Percentiles rank a stretch among this genome's conserved stretches.
Conservation (phyloP, 176 grass and related monocot species). For the Rhynchospora breviuscula region DNA sequence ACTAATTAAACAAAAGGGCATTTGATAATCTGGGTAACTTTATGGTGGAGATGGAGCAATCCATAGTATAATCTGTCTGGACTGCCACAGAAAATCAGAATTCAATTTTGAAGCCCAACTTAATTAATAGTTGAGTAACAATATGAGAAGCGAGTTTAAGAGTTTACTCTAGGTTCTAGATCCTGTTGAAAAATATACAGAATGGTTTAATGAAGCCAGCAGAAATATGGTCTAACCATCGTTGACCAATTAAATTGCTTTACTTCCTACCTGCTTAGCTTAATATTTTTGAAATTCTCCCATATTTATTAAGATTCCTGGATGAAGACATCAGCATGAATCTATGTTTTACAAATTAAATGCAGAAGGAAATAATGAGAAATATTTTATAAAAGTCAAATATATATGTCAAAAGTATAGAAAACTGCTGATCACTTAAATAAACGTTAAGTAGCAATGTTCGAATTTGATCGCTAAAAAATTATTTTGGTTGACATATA, state of each 20-base stretch:
- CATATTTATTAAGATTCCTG: no score
- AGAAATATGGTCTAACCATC: not conserved
- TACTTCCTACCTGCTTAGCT: not conserved
- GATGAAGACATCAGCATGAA: no score
- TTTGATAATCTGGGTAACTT: not conserved
- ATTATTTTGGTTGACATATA: no score
- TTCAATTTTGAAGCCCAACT: not conserved
- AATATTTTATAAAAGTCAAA: no score
- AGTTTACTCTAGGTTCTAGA: not conserved
- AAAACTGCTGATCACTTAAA: no score
- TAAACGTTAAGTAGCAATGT: no score
- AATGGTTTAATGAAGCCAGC: not conserved
- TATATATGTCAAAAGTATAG: no score
- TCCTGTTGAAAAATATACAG: not conserved
- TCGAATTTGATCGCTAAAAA: no score
- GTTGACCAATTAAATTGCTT: not conserved
- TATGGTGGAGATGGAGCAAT: not conserved
- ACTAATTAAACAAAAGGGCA: not conserved
- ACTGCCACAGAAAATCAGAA: not conserved
- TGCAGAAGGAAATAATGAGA: no score
- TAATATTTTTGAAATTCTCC: no score
- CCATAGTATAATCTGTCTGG: not conserved
- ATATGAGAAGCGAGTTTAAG: not conserved
- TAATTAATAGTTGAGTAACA: not conserved
- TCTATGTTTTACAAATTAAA: no score